These are phyloP conservation scores for Plasmodium vivax DNA, from an alignment of 169 alveolate species.

Conservation along the genomic window DNA sequence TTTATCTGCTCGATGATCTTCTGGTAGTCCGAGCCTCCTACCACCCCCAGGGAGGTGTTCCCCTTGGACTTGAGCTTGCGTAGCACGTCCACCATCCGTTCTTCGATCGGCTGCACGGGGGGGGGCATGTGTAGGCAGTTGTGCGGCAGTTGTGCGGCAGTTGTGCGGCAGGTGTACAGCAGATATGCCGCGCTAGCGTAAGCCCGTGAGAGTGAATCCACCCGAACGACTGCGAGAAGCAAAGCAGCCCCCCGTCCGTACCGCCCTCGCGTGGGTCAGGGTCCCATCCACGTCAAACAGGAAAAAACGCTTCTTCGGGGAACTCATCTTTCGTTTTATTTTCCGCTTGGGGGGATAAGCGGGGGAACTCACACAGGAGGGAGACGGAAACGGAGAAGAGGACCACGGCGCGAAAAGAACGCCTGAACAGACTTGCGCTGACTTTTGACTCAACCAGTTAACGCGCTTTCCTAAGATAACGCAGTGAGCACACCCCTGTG, in stretches of 20 bases:
- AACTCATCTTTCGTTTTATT: neutral
- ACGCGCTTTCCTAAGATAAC: neutral
- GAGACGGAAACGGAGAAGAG: neutral
- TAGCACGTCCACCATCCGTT: slow-evolving; percentile 84
- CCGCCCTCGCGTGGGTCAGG: slow-evolving; percentile 88
- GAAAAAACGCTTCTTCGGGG: slow-evolving; percentile 6
- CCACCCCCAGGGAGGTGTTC: slow-evolving; percentile 80
- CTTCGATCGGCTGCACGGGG: slow-evolving; percentile 74
- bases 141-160: neutral
- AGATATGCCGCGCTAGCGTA: too few relatives aligned
- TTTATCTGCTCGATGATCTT: slow-evolving; percentile 85
- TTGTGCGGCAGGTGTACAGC: neutral
- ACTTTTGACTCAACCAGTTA: neutral
- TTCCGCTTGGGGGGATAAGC: neutral
- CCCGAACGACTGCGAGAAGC: neutral
- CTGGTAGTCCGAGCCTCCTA: slow-evolving; percentile 90
- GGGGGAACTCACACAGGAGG: neutral
- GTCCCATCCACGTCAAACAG: slow-evolving; percentile 95
- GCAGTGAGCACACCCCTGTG: neutral
- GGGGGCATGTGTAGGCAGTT: neutral
- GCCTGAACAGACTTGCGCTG: neutral
- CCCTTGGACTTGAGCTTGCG: slow-evolving; percentile 68
- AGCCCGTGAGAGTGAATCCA: neutral
- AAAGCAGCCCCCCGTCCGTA: neutral
- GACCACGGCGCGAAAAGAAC: neutral